Percentiles rank a stretch among this genome's conserved stretches.
These are phyloP conservation scores for Sedum album DNA, from an alignment of 164 flowering plant genomes.

Conservation along the genomic window DNA sequence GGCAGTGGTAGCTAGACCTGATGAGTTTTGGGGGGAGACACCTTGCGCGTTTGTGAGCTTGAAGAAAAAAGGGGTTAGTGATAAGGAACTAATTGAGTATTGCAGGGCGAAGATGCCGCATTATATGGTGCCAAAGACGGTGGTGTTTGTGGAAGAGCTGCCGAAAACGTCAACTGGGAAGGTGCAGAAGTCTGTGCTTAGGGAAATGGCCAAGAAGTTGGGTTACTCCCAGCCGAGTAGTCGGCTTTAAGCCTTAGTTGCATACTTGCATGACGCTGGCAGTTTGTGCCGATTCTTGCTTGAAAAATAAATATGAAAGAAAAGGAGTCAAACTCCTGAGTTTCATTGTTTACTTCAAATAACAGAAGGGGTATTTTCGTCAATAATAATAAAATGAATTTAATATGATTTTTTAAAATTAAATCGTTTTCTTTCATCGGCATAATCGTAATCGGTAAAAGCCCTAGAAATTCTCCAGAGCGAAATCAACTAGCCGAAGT, in stretches of 20 bases:
- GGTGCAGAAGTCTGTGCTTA: slow-evolving; percentile 4
- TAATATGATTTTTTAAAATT: too few relatives aligned
- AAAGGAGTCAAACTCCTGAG: too few relatives aligned
- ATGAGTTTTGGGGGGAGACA: slow-evolving; percentile 7
- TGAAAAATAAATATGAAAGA: too few relatives aligned
- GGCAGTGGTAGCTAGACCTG: slow-evolving; percentile 2
- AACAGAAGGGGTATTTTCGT: too few relatives aligned
- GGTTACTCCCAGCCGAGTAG: not conserved
- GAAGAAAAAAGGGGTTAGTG: not conserved
- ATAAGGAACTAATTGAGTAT: slow-evolving; percentile 5
- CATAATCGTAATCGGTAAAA: not conserved
- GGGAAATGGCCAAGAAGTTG: slow-evolving; percentile 3
- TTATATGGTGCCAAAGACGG: slow-evolving; percentile 10
- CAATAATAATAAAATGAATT: too few relatives aligned
- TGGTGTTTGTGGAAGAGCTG: slow-evolving; percentile 3
- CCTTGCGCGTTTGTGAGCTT: slow-evolving; percentile 8
- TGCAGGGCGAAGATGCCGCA: slow-evolving; percentile 7
- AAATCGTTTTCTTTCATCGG: too few relatives aligned
- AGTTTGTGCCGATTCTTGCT: too few relatives aligned
- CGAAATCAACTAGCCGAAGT: too few relatives aligned
- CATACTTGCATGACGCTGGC: too few relatives aligned
- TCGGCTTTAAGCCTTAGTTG: not conserved
- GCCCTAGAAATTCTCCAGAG: not conserved
- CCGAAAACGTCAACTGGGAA: slow-evolving; percentile 8
- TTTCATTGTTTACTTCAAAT: too few relatives aligned